Evolutionary conservation across 2,329 filamentous ascomycete genomes (phyloP), one percentile per base, ranked within the genome.

Genomic region (Stachybotrys chartarum): DNA sequence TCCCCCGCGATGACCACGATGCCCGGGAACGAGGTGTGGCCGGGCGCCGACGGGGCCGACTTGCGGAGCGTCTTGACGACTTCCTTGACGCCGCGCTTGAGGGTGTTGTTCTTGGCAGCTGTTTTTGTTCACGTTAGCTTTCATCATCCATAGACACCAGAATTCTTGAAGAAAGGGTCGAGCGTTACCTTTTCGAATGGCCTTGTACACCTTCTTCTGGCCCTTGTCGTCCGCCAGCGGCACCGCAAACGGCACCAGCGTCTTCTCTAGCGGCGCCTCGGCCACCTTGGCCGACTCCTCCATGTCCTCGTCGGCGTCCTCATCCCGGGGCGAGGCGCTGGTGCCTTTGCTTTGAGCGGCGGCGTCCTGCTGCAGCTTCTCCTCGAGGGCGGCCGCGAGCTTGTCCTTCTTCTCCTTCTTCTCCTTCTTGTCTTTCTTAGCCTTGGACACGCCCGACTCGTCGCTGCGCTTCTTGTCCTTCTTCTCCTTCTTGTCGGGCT

Each of bases 1-100:
- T 99, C 94, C 65, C 90, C 94, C 42, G 94, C 94, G 64, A 99
- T 90, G 71, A 99, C 80, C 66, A 97, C 91, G 63, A 99, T 82
- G 62, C 85, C 82, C 49, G 89, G 86, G 67, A 85, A 79, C 54
- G 81, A 72, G 53, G 82, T 78, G 68, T 83, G 78, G 61, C 83
- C 81, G 58, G 84, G 81, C n/a, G 84, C 82, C 56, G 85, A 82
- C 64, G 84, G 74, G 56, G 89, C 81, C 14, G 91, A 93, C 79
- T 97, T 97, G 78, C 94, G 91, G 65, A 99, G 89, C 39, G 92
- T 88, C 79, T 99, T 99, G 78, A 97, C 92, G 69, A 96, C 93
- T 78, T 99, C 94, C 77, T 99, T 99, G 63, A 99, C 94, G 70
- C 94, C 94, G 69, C 94, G 92, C 79, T 96, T 96, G 69, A 99